Base-by-base conservation (phyloP, 2,329 filamentous ascomycete genomes). In the Sporothrix pallida region DNA sequence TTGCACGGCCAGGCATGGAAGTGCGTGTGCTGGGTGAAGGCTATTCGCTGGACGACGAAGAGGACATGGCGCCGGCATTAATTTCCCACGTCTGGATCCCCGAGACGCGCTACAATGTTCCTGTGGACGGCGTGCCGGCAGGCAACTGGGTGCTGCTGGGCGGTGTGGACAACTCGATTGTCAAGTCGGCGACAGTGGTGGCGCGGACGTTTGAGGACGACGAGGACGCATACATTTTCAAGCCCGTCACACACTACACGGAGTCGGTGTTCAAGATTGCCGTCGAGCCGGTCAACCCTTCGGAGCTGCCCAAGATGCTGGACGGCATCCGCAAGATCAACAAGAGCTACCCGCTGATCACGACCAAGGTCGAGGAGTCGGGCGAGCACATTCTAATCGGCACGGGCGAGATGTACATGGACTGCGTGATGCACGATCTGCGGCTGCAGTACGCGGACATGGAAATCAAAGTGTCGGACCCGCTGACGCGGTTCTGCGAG, bases 331-430 rank as follows among this genome's bases (percentile, higher is more conserved):
- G 96, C 70, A 98, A 97, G 80, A 92, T 99, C 83, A 97, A 98
- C 86, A 99, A 99, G 83, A 97, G 93, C 78, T 99, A 98, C 78
- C 96, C 96, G 44, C 87, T 99, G 37, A 93, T 98, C 78, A 93
- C 93, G 13, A 99, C 96, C 4, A 98, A 98, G 82, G 96, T 99
- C 3, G 96, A 99, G 81, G 96, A 99, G 83, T 98, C 94, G 1
- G 96, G 96, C 70, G 96, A 99, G 82, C 96, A 99, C 80, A 92
- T 99, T 77, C 88, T 99, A 65, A 88, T 99, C 4, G 96, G 96
- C 31, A 99, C 96, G 0, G 96, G 96, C 75, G 96, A 99, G 82
- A 86, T 99, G n/a, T 99, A 99, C 84, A 98, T 99, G 95, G 96
- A 99, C 81, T 99, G 96, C 79, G 95, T 99, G 3, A 87, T 99